Percentiles rank a stretch among this genome's conserved stretches.
Conservation (phyloP, 2,329 filamentous ascomycete genomes). For the Rhytidhysteron rufulum region DNA sequence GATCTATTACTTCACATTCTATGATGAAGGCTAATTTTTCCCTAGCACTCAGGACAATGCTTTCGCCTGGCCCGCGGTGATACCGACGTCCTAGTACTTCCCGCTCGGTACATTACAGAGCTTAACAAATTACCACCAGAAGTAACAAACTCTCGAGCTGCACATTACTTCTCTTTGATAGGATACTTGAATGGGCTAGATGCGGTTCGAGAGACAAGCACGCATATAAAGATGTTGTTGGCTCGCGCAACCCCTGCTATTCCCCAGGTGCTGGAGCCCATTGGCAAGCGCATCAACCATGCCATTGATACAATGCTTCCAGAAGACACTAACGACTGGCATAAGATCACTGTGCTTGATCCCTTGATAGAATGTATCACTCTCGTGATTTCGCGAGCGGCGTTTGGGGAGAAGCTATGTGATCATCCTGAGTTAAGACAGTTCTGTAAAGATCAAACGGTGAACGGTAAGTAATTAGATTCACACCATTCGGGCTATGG, state of each 20-base stretch:
- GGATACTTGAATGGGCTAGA: conserved; percentile 8
- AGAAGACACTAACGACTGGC: conserved; percentile 1
- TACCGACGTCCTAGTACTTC: conserved; percentile 5
- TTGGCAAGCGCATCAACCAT: neutral
- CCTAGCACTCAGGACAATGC: conserved; percentile 1
- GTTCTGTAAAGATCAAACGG: neutral
- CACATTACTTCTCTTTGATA: conserved; percentile 4
- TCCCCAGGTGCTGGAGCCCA: conserved; percentile 1
- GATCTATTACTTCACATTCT: too few species aligned
- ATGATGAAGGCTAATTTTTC: neutral
- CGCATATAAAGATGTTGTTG: conserved; percentile 6
- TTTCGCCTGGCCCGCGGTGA: conserved; percentile 7
- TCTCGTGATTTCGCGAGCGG: conserved; percentile 1
- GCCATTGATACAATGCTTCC: conserved; percentile 1
- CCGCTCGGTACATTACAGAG: conserved; percentile 4
- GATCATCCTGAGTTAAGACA: conserved; percentile 1
- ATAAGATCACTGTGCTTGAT: neutral
- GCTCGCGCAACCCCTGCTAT: conserved; percentile 6
- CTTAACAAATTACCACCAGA: conserved; percentile 5
- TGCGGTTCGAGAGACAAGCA: conserved; percentile 2
- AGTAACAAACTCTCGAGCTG: conserved; percentile 3
- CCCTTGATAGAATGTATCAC: conserved; percentile 3
- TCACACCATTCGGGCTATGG: too few species aligned
- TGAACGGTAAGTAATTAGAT: neutral
- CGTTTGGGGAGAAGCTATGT: conserved; percentile 2